Percentiles rank a stretch among this genome's conserved stretches.
phyloP scores from a whole-genome alignment of 2,329 filamentous ascomycete species.

The Aspergillus spinulosporus region DNA sequence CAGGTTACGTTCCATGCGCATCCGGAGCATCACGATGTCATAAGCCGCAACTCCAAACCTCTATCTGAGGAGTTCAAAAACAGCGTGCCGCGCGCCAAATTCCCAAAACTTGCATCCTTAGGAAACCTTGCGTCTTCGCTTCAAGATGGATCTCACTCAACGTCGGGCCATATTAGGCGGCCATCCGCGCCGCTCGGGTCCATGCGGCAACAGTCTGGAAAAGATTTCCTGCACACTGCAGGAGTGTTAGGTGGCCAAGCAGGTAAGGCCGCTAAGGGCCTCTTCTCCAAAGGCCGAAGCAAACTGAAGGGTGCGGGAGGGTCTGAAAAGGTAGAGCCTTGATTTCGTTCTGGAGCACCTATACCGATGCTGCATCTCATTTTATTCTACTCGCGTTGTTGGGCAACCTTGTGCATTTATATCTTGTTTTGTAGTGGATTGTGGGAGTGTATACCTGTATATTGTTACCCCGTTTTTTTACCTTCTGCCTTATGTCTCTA shows the following conservation, averaged over 20 bases:
- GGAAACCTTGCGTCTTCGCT: slow-evolving; percentile 32
- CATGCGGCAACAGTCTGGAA: slow-evolving; percentile 68
- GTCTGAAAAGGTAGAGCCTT: slow-evolving; percentile 82
- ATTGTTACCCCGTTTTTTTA: not conserved
- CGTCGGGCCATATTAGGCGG: slow-evolving; percentile 36
- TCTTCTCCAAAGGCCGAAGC: slow-evolving; percentile 87
- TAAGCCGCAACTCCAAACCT: slow-evolving; percentile 38
- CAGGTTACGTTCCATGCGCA: slow-evolving; percentile 50
- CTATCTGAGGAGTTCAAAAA: slow-evolving; percentile 31
- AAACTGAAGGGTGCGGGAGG: slow-evolving; percentile 69
- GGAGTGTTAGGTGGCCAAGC: slow-evolving; percentile 69
- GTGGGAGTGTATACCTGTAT: slow-evolving; percentile 5
- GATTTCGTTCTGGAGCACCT: slow-evolving; percentile 47
- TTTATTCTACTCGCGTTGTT: slow-evolving; percentile 15
- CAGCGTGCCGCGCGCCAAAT: slow-evolving; percentile 38
- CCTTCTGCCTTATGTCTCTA: slow-evolving; percentile 6
- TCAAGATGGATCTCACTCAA: slow-evolving; percentile 34
- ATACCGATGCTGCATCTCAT: not conserved
- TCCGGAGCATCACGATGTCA: slow-evolving; percentile 54
- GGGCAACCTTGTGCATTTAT: not conserved
- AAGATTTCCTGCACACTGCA: slow-evolving; percentile 82
- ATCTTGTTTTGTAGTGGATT: slow-evolving; percentile 1
- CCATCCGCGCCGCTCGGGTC: slow-evolving; percentile 40
- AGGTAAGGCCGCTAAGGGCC: slow-evolving; percentile 80
- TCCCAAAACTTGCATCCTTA: slow-evolving; percentile 43